phyloP scores from a whole-genome alignment of 345 rosid species.

The Clarkia xantiana region DNA sequence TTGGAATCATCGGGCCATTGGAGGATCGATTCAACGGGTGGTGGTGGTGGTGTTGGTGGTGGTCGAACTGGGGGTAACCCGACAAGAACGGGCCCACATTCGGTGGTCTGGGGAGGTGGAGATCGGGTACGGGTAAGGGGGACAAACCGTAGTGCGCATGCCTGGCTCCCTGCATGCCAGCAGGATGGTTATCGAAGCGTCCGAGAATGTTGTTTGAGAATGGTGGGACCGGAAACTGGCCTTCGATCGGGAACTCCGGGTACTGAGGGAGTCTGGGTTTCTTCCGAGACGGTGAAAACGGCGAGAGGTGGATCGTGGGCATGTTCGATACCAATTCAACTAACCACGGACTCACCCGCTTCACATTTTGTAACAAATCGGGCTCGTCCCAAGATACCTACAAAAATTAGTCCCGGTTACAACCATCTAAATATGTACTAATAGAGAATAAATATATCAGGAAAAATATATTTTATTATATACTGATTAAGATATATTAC shows the following conservation, averaged over 20 bases:
- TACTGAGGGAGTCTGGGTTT: constrained; percentile 46
- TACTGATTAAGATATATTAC: too few species aligned
- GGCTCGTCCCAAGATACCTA: constrained; percentile 83
- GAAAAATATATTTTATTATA: too few species aligned
- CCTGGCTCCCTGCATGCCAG: constrained; percentile 98
- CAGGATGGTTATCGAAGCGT: constrained; percentile 31
- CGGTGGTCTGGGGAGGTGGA: constrained; percentile 41
- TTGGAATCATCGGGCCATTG: constrained; percentile 15
- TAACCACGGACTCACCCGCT: constrained; percentile 61
- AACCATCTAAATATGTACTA: too few species aligned
- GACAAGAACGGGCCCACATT: constrained; percentile 20
- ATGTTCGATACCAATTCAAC: constrained; percentile 59
- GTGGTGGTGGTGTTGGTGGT: too few species aligned
- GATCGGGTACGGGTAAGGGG: constrained; percentile 40
- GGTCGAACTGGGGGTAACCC: constrained; percentile 23
- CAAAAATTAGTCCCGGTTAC: neutral
- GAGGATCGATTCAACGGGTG: constrained; percentile 19
- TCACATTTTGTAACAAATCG: constrained; percentile 59
- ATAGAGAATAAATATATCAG: too few species aligned
- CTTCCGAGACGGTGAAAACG: constrained; percentile 56
- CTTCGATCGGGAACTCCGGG: constrained; percentile 36
- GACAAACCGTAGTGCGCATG: constrained; percentile 30
- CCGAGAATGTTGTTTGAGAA: constrained; percentile 43
- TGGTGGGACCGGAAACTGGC: constrained; percentile 37
- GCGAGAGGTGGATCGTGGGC: constrained; percentile 48